Evolutionary conservation across 495 filamentous ascomycete species (phyloP).

Genomic region (Penicillium goetzii): DNA sequence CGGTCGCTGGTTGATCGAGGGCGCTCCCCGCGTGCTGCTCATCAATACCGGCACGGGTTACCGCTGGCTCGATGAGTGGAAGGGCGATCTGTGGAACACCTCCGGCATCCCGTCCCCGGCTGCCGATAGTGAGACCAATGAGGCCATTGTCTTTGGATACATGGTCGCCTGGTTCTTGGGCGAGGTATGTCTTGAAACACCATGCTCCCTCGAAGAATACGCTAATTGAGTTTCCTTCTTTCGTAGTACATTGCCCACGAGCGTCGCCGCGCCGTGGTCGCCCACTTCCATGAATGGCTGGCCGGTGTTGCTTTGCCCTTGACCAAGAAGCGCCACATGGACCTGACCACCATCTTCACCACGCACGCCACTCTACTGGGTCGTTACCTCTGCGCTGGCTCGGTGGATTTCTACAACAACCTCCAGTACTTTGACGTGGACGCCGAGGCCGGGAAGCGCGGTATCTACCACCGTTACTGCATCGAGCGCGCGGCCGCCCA

Average conservation of each 20-base stretch:
- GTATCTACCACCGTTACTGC: slow-evolving; percentile 98
- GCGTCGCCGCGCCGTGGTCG: slow-evolving; percentile 85
- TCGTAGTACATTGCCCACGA: slow-evolving; percentile 89
- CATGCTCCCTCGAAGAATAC: neutral
- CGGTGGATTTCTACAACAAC: slow-evolving; percentile 99
- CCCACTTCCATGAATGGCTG: slow-evolving; percentile 99
- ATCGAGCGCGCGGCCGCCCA: slow-evolving; percentile 94
- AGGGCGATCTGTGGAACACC: slow-evolving; percentile 89
- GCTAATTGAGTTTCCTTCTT: slow-evolving; percentile 5
- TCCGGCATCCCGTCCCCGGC: slow-evolving; percentile 91
- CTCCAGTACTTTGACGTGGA: slow-evolving; percentile 97
- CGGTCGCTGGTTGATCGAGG: slow-evolving; percentile 96
- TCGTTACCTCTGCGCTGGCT: slow-evolving; percentile 94
- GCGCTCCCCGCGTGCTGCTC: slow-evolving; percentile 88
- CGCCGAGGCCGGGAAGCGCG: slow-evolving; percentile 93
- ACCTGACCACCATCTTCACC: slow-evolving; percentile 97
- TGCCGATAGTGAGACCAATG: slow-evolving; percentile 93
- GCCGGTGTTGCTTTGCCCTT: slow-evolving; percentile 94
- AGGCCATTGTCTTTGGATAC: slow-evolving; percentile 97
- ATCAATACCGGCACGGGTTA: slow-evolving; percentile 96
- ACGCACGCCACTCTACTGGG: slow-evolving; percentile 95
- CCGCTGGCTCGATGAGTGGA: slow-evolving; percentile 93
- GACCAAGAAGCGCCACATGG: slow-evolving; percentile 89
- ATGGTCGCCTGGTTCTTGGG: slow-evolving; percentile 97
- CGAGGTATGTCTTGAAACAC: slow-evolving; percentile 63